Conservation (phyloP, 2,329 filamentous ascomycete species). For the Neurospora crassa region DNA sequence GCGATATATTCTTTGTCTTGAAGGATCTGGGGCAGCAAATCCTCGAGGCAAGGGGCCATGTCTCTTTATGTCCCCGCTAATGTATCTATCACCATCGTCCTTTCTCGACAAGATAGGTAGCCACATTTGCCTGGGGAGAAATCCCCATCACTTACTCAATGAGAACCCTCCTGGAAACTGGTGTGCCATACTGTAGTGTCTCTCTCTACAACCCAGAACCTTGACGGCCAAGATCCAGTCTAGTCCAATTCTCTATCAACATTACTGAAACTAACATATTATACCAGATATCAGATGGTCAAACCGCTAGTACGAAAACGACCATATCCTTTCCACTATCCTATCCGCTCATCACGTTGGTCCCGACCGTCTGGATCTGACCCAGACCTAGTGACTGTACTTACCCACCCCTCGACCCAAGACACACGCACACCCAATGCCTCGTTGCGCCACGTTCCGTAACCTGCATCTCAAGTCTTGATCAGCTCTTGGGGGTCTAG, state of each 20-base stretch:
- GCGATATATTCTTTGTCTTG: not conserved
- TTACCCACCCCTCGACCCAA: not conserved
- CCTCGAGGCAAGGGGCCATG: not conserved
- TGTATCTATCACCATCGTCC: not conserved
- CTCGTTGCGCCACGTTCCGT: not conserved
- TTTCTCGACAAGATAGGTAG: not conserved
- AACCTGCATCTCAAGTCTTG: not conserved
- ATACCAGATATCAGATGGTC: not conserved
- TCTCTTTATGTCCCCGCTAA: not conserved
- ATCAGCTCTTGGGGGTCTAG: not conserved
- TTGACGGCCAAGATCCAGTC: not conserved
- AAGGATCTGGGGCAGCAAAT: not conserved
- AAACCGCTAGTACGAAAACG: not conserved
- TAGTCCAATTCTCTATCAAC: not conserved
- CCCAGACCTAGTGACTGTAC: no score
- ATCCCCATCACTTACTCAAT: not conserved
- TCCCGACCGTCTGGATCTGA: not conserved
- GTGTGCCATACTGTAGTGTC: not conserved
- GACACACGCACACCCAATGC: not conserved
- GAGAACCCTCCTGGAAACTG: not conserved
- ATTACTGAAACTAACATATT: not conserved
- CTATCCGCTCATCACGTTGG: not conserved
- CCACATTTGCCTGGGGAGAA: not conserved
- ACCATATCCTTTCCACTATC: not conserved
- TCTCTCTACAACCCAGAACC: not conserved